Evolutionary conservation across 1,139 yeast species (phyloP).

Genomic region (Geotrichum cucujoidarum): DNA sequence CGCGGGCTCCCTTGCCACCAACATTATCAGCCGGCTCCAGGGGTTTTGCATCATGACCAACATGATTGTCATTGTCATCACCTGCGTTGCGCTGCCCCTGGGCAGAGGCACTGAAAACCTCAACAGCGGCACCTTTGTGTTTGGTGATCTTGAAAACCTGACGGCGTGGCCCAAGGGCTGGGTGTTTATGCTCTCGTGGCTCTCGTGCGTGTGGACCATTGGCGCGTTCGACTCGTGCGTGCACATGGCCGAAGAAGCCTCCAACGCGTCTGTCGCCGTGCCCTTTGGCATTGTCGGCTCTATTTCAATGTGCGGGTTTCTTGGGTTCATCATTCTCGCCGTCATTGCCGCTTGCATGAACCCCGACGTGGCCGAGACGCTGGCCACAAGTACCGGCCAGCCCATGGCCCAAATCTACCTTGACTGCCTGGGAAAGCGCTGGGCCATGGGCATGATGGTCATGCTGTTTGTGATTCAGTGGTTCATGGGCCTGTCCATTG

Average conservation of each 20-base stretch:
- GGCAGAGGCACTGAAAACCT: constrained; percentile 30
- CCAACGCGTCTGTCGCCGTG: constrained; percentile 59
- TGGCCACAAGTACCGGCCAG: constrained; percentile 30
- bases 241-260: constrained; percentile 66
- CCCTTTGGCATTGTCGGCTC: constrained; percentile 60
- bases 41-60: constrained; percentile 55
- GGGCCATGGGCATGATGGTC: constrained; percentile 46
- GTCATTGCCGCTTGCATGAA: constrained; percentile 54
- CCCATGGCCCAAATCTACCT: constrained; percentile 56
- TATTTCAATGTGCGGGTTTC: constrained; percentile 52
- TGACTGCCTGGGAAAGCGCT: constrained; percentile 61
- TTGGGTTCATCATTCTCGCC: constrained; percentile 57
- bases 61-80: constrained; percentile 50
- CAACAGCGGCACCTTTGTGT: constrained; percentile 43
- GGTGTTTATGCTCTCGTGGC: constrained; percentile 56
- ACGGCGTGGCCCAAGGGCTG: constrained; percentile 65
- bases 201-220: constrained; percentile 49
- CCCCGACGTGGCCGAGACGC: constrained; percentile 45
- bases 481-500: constrained; percentile 61
- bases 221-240: constrained; percentile 64
- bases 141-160: constrained; percentile 51
- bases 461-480: constrained; percentile 34
- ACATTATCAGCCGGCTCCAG: constrained; percentile 54
- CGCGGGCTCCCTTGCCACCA: constrained; percentile 49
- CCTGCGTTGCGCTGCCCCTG: constrained; percentile 59